A percentile compares a stretch with the other conserved stretches of the same genome.
Conservation (phyloP, 768 basidiomycete species). For the Hygrophorus pudorinus region DNA sequence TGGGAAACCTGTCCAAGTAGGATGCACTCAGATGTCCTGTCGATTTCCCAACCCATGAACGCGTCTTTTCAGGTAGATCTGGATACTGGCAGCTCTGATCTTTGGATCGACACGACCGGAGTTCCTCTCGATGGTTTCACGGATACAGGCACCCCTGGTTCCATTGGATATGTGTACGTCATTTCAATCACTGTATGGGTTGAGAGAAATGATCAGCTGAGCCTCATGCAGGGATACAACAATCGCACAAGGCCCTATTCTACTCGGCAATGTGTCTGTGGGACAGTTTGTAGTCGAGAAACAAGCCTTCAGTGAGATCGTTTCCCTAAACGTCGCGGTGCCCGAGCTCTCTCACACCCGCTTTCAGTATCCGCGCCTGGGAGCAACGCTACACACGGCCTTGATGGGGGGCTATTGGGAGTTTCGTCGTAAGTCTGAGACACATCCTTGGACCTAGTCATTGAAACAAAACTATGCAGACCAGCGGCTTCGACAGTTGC, state of each 20-base stretch:
- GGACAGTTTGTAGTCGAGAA: not conserved
- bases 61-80: not conserved
- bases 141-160: not conserved
- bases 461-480: no score
- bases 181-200: not conserved
- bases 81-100: constrained; percentile 4
- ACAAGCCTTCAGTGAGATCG: constrained; percentile 1
- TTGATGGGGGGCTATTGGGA: not conserved
- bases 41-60: not conserved
- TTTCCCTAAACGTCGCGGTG: not conserved
- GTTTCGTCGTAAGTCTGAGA: not conserved
- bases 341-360: not conserved
- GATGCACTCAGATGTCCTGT: no score
- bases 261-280: not conserved
- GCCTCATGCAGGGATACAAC: not conserved
- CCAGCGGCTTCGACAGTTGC: no score
- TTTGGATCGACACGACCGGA: constrained; percentile 2
- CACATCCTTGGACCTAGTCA: no score
- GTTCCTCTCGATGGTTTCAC: not conserved
- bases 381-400: not conserved
- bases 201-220: not conserved
- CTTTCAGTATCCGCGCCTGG: not conserved
- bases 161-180: not conserved
- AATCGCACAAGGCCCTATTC: constrained; percentile 1
- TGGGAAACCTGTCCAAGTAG: no score